Evolutionary conservation across 2,329 filamentous ascomycete species (phyloP), one percentile per base, ranked within the genome.

Genomic region (Sclerotinia minor): DNA sequence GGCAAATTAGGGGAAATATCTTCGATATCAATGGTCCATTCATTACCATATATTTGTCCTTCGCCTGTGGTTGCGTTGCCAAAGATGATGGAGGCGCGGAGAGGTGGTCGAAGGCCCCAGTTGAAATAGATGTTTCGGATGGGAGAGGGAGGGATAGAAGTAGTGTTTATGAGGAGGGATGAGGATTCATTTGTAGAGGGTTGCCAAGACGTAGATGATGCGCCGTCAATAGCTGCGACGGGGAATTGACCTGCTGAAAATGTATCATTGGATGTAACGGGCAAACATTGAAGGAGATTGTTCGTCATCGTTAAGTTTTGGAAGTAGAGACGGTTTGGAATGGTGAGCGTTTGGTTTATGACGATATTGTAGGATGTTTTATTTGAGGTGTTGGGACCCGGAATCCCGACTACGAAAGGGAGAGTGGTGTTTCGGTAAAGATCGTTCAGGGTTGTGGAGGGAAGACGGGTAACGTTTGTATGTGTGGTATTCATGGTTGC

Each of bases 161-260:
- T 73, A 53, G 87, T 79, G 32, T 85, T 80, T 54, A 92, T 82
- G 0, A 85, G 86, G 19, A 91, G 74, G 5, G 83, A 83, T 38
- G 84, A 81, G 5, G 83, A 80, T 0, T 77, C 78, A 61, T 85
- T 84, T 1, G 83, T 80, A 11, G 78, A 74, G 0, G 89, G 88
- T 73, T 90, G 87, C 89, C 89, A 92, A 71, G 85, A 85, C 0
- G 89, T 91, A 24, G 84, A 84, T 6, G 84, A 80, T 2, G 87
- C 87, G 64, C 89, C 89, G 72, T 92, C 89, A 63, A 89, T 83
- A 3, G 87, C 88, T 0, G 84, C 82, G 64, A 89, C 80, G 1
- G 89, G 88, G 78, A 92, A 90, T 76, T 92, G 90, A 19, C 89
- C 90, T 0, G 87, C 84, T 35, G 83, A 79, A 73, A 83, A 85